Conservation (phyloP, 805 yeast genomes). For the Candida sphagnicola region DNA sequence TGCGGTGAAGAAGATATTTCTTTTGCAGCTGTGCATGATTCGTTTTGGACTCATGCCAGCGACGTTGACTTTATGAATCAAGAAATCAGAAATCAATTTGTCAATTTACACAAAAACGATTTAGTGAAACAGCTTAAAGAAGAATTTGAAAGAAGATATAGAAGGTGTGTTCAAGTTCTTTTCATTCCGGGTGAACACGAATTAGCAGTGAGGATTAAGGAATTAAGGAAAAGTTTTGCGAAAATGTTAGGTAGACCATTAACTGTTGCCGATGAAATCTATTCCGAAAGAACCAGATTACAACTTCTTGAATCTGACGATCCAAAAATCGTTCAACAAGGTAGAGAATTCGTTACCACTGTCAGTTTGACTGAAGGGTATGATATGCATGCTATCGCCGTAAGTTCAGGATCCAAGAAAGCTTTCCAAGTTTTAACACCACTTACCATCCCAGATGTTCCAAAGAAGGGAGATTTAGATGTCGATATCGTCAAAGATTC, state of each 20-base stretch:
- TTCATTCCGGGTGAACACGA: constrained; percentile 49
- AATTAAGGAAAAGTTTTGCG: constrained; percentile 46
- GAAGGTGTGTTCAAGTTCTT: constrained; percentile 60
- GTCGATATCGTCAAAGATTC: constrained; percentile 69
- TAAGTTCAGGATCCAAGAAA: constrained; percentile 16
- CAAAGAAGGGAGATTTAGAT: constrained; percentile 80
- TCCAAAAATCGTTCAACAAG: constrained; percentile 45
- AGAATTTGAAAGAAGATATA: constrained; percentile 81
- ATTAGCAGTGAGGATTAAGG: constrained; percentile 47
- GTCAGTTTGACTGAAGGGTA: constrained; percentile 49
- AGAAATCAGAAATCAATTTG: constrained; percentile 72
- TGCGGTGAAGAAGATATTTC: constrained; percentile 63
- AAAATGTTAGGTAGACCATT: constrained; percentile 49
- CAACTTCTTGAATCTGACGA: constrained; percentile 49
- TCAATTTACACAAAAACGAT: constrained; percentile 70
- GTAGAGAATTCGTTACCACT: constrained; percentile 62
- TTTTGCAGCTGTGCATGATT: constrained; percentile 96
- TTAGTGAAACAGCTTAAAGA: constrained; percentile 64
- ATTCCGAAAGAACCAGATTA: constrained; percentile 63
- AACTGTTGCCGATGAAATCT: constrained; percentile 69
- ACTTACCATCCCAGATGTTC: constrained; percentile 65
- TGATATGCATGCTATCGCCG: constrained; percentile 21
- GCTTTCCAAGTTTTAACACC: constrained; percentile 57
- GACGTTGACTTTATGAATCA: constrained; percentile 72
- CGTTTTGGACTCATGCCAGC: constrained; percentile 96